These are phyloP conservation scores for Salix arbutifolia DNA, from an alignment of 345 rosid genomes.

Conservation along the genomic window DNA sequence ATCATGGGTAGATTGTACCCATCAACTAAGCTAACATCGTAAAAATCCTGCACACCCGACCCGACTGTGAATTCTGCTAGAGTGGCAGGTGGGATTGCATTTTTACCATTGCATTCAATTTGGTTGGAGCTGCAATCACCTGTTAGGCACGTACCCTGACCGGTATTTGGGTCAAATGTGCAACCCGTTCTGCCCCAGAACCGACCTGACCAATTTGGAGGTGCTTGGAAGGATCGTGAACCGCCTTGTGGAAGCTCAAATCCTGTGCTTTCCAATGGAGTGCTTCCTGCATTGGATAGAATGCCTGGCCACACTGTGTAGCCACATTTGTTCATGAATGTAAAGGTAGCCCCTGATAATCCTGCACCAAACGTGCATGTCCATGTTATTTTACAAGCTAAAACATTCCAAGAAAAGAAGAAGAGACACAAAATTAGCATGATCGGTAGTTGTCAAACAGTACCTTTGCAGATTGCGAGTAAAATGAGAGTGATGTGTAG, in stretches of 20 bases:
- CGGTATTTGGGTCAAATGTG: slow-evolving; percentile 20
- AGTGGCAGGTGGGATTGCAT: slow-evolving; percentile 32
- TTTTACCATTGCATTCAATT: slow-evolving; percentile 23
- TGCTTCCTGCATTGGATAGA: slow-evolving; percentile 26
- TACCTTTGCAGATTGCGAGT: slow-evolving; percentile 37
- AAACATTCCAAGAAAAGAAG: background rate
- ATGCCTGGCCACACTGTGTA: slow-evolving; percentile 33
- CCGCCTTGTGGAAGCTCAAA: slow-evolving; percentile 23
- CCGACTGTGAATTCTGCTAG: slow-evolving; percentile 28
- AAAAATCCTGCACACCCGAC: slow-evolving; percentile 16
- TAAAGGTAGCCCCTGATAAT: slow-evolving; percentile 19
- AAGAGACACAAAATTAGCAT: background rate
- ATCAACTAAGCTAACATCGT: slow-evolving; percentile 30
- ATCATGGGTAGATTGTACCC: slow-evolving; percentile 28
- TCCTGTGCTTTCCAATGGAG: slow-evolving; percentile 23
- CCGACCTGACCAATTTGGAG: slow-evolving; percentile 31
- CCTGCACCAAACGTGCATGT: background rate
- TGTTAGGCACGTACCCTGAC: slow-evolving; percentile 22
- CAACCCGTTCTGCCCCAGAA: slow-evolving; percentile 33
- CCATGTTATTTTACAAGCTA: background rate
- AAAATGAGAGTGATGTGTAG: slow-evolving; percentile 24
- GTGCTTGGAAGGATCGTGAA: slow-evolving; percentile 20
- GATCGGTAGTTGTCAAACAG: background rate
- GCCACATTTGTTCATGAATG: slow-evolving; percentile 22
- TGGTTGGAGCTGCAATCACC: slow-evolving; percentile 24